Percentiles rank a stretch among this genome's conserved stretches.
These are phyloP conservation scores for Halophytophthora polymorphica DNA, from an alignment of 352 stramenopile genomes.

Conservation along the genomic window DNA sequence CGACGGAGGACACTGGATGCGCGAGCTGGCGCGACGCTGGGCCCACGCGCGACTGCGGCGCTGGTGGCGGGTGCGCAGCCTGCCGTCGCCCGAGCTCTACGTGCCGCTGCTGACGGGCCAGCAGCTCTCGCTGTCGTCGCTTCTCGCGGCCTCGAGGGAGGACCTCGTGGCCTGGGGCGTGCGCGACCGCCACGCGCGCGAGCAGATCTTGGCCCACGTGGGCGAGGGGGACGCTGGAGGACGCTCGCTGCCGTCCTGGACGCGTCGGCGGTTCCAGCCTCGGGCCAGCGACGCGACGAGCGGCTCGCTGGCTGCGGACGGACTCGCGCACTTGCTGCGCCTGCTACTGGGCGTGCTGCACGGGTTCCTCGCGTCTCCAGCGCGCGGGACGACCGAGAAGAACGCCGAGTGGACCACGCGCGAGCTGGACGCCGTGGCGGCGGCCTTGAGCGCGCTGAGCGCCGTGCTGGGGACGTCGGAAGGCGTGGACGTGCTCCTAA, in stretches of 20 bases:
- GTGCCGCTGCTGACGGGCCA: slow-evolving; percentile 36
- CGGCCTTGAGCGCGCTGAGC: slow-evolving; percentile 40
- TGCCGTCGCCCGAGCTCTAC: slow-evolving; percentile 40
- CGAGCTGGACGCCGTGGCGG: slow-evolving; percentile 45
- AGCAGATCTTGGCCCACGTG: slow-evolving; percentile 47
- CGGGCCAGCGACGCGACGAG: neutral
- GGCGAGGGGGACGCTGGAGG: slow-evolving; percentile 9
- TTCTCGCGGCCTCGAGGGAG: slow-evolving; percentile 59
- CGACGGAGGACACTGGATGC: slow-evolving; percentile 17
- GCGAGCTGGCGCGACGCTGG: slow-evolving; percentile 43
- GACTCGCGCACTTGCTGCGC: slow-evolving; percentile 47
- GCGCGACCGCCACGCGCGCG: slow-evolving; percentile 42
- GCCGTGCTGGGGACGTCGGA: slow-evolving; percentile 29
- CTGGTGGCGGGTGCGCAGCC: slow-evolving; percentile 44
- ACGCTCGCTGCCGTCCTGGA: neutral
- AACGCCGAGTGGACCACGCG: slow-evolving; percentile 24
- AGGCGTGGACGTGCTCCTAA: slow-evolving; percentile 44
- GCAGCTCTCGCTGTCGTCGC: slow-evolving; percentile 36
- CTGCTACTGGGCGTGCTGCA: slow-evolving; percentile 53
- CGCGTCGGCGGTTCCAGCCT: neutral
- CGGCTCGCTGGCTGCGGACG: slow-evolving; percentile 30
- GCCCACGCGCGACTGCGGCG: slow-evolving; percentile 45
- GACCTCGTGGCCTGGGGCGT: slow-evolving; percentile 72
- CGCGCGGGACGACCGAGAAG: slow-evolving; percentile 4
- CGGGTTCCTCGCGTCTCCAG: slow-evolving; percentile 41